Evolutionary conservation across 148 eudicot genomes (phyloP), one percentile per base, ranked within the genome.

Genomic region (Rhododendron simsii): DNA sequence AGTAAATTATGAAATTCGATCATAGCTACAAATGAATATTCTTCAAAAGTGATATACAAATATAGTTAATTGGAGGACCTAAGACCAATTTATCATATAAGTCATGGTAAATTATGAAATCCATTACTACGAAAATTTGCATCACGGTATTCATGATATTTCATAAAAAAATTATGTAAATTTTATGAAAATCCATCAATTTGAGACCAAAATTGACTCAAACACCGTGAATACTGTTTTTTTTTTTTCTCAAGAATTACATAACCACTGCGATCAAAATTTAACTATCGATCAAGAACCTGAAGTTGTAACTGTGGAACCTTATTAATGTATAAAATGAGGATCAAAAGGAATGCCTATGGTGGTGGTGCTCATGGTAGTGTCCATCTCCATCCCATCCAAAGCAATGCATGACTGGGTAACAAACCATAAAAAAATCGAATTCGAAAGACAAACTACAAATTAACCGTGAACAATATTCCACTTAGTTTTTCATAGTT

Each of bases 351-450:
- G 83, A 87, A 84, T 85, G 83, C 0, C 78, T 84, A 69, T 50
- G 89, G 79, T 67, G 48, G 61, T 88, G 81, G 75, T 88, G 88
- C 41, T 90, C 88, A 45, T 89, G 91, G 76, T 87, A 92, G 23
- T 78, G 81, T 28, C 81, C 85, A 37, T 67, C 83, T 1, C 85
- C 88, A 87, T 90, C 92, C 85, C 84, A 86, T 28, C 93, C 88
- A 86, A 91, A 89, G 86, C 93, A 91, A 44, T 59, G 84, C 73
- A 91, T 30, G 13, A 91, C 30, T 41, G 92, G 92, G 79, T 85
- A 89, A 84, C 89, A 91, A 83, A 85, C 88, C 74, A 89, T 87
- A 80, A 89, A 87, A n/a, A 90, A 41, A 41, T 41, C 45, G 45
- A 41, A 41, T 41, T 41, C 44, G 0, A 41, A 41, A 41, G 44